Base-by-base conservation (phyloP, 352 stramenopile species). In the Phytophthora pini region DNA sequence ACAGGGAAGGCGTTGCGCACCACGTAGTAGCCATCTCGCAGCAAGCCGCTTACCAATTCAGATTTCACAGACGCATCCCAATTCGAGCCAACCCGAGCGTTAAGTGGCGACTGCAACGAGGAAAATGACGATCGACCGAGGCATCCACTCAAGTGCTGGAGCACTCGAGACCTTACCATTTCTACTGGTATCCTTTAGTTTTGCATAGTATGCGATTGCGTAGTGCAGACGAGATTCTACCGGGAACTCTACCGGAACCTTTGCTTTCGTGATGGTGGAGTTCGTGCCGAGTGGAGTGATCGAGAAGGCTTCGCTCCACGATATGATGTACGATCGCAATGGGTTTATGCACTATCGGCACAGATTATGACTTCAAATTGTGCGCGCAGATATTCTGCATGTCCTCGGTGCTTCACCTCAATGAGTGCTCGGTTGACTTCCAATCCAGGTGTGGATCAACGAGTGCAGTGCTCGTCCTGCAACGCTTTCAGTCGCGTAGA, bases 11-110 rank as follows among this genome's bases (percentile, higher is more conserved):
- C 85, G 39, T 76, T 36, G 6, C 27, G 74, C 5, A 93, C 44
- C 22, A 93, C 76, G 38, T 54, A 77, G 54, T 76, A 93, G 36
- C 85, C 85, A 60, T 88, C 66, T 32, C 48, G 44, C 20, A 91
- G 58, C 34, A 93, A 66, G 24, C 56, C 27, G 0, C 43, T 55
- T 3, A 44, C 55, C 20, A 82, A 41, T 36, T 70, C 52, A 2
- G 68, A 62, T 12, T 76, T 81, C 56, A 82, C 49, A 0, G 59
- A 72, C 2, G 43, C 62, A 13, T 76, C 47, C 73, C 77, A 90
- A 43, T 66, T 53, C 26, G 60, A 52, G 29, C 44, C 53, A 6
- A 36, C 56, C 17, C 62, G 52, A 15, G 26, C 17, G 24, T 64
- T n/a, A 29, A 29, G 4, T 6, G 39, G 68, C 20, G 48, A 65